Evolutionary conservation across 768 basidiomycete species (phyloP).

Genomic region (Amyloporia xantha): DNA sequence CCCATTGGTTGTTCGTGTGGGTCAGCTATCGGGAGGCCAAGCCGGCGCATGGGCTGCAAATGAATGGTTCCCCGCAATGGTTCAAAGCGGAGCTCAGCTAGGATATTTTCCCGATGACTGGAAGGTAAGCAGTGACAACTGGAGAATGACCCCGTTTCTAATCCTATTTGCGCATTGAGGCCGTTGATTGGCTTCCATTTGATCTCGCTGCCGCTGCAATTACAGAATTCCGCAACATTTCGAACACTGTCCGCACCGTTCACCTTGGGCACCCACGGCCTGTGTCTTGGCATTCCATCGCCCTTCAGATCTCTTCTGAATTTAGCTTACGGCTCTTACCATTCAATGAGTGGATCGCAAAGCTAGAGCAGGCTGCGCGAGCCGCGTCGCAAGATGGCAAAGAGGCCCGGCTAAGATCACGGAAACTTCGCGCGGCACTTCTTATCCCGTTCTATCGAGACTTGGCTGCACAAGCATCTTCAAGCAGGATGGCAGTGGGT

Average conservation of each 20-base stretch:
- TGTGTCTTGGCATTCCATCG: constrained; percentile 23
- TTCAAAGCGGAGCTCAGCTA: constrained; percentile 7
- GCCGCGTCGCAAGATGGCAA: neutral
- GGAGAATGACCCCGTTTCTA: neutral
- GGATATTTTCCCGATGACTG: neutral
- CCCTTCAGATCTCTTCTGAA: constrained; percentile 6
- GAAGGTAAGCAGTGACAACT: neutral
- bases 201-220: constrained; percentile 31
- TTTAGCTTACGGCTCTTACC: constrained; percentile 20
- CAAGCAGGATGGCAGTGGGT: neutral
- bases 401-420: neutral
- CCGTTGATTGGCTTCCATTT: constrained; percentile 37
- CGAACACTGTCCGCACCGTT: constrained; percentile 14
- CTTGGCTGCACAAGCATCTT: neutral
- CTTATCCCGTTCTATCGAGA: neutral
- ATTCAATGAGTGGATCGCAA: constrained; percentile 20
- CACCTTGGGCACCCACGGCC: constrained; percentile 36
- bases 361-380: neutral
- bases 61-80: constrained; percentile 28
- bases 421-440: neutral
- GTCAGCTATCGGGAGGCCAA: constrained; percentile 23
- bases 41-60: constrained; percentile 27
- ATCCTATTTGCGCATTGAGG: constrained; percentile 18
- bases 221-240: constrained; percentile 17
- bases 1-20: constrained; percentile 27